Conservation (phyloP, 768 basidiomycete species). For the Leccinum ochraceum region DNA sequence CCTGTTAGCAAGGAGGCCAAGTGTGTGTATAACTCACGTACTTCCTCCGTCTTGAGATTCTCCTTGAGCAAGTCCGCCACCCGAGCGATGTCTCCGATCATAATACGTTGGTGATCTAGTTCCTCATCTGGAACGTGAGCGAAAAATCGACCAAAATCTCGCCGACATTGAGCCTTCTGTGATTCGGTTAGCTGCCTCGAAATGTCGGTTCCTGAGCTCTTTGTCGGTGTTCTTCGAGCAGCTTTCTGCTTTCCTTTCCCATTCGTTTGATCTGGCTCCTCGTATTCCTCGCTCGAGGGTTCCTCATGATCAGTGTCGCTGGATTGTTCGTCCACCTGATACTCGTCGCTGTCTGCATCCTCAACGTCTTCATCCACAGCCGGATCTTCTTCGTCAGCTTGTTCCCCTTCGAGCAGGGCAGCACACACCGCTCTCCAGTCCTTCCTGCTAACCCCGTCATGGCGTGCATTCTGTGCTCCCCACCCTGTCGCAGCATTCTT, state of each 20-base stretch:
- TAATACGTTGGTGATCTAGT: constrained; percentile 54
- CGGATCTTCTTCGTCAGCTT: constrained; percentile 15
- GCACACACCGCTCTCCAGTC: constrained; percentile 85
- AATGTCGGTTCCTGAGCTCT: neutral
- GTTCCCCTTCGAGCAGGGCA: constrained; percentile 57
- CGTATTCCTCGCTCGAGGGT: constrained; percentile 33
- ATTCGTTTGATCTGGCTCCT: constrained; percentile 14
- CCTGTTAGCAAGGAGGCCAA: constrained; percentile 4
- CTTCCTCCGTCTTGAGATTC: constrained; percentile 75
- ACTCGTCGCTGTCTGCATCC: constrained; percentile 28
- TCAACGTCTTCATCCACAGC: constrained; percentile 21
- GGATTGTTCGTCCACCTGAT: constrained; percentile 24
- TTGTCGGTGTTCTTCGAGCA: constrained; percentile 5
- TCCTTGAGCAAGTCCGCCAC: constrained; percentile 67
- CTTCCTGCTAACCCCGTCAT: constrained; percentile 51
- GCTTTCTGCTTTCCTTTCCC: constrained; percentile 14
- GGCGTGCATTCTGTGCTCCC: constrained; percentile 39
- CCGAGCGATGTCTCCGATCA: constrained; percentile 64
- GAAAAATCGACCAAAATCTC: constrained; percentile 75
- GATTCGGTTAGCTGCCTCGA: constrained; percentile 44
- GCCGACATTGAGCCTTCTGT: constrained; percentile 55
- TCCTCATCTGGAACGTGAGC: constrained; percentile 49
- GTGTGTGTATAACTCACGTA: constrained; percentile 29
- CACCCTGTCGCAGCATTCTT: constrained; percentile 76
- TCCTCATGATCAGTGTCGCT: constrained; percentile 24